Evolutionary conservation across 805 yeast species (phyloP).

Genomic region (Ogataea salicorniae): DNA sequence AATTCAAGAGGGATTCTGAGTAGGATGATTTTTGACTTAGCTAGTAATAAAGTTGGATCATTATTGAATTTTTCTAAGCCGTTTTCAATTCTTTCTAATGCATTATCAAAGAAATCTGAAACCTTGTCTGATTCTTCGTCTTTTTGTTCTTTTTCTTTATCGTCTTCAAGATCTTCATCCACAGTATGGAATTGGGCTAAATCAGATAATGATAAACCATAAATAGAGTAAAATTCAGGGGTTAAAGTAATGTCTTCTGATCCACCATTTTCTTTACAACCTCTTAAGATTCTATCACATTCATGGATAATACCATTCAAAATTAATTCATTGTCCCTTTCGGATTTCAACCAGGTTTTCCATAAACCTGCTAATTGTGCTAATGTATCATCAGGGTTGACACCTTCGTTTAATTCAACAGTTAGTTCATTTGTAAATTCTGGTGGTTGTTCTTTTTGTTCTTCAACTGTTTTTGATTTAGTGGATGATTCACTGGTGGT

Average conservation of each 20-base stretch:
- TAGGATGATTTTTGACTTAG: slow-evolving; percentile 50
- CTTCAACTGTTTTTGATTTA: slow-evolving; percentile 24
- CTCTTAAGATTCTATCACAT: slow-evolving; percentile 73
- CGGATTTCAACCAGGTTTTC: slow-evolving; percentile 52
- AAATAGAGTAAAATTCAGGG: slow-evolving; percentile 62
- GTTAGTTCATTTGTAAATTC: slow-evolving; percentile 36
- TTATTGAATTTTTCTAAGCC: slow-evolving; percentile 52
- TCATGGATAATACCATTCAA: slow-evolving; percentile 88
- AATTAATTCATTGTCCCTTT: slow-evolving; percentile 57
- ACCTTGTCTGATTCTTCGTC: slow-evolving; percentile 30
- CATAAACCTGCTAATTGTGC: slow-evolving; percentile 72
- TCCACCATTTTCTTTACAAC: slow-evolving; percentile 27
- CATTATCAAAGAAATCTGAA: slow-evolving; percentile 58
- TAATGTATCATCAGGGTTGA: slow-evolving; percentile 73
- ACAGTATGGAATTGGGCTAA: slow-evolving; percentile 48
- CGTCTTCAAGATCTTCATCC: slow-evolving; percentile 16
- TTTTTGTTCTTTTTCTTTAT: slow-evolving; percentile 19
- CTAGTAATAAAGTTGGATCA: slow-evolving; percentile 41
- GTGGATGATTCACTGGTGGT: slow-evolving; percentile 11
- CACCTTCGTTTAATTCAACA: slow-evolving; percentile 65
- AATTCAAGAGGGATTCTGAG: slow-evolving; percentile 56
- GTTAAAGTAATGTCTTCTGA: slow-evolving; percentile 31
- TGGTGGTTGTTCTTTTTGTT: slow-evolving; percentile 9
- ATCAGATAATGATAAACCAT: slow-evolving; percentile 66
- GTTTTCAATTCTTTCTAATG: slow-evolving; percentile 59